Evolutionary conservation across 768 basidiomycete species (phyloP).

Genomic region (Russula vinacea): DNA sequence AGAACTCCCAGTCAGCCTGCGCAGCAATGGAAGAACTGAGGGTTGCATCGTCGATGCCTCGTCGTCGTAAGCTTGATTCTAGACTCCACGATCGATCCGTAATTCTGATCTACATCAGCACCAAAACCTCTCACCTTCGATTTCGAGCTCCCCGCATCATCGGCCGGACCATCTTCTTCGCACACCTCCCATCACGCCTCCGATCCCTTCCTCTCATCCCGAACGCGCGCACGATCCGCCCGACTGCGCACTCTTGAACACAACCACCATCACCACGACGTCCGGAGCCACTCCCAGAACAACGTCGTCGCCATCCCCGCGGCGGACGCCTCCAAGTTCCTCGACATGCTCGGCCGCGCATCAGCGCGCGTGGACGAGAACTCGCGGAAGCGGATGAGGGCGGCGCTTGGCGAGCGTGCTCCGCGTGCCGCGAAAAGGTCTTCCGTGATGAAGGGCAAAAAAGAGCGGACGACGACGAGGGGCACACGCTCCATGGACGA

Average conservation of each 20-base stretch:
- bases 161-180: constrained; percentile 12
- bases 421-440: neutral
- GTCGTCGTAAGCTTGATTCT: constrained; percentile 11
- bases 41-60: constrained; percentile 18
- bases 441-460: constrained; percentile 12
- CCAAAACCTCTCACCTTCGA: constrained; percentile 23
- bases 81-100: no score
- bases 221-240: constrained; percentile 2
- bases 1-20: constrained; percentile 26
- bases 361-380: constrained; percentile 24
- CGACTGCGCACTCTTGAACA: constrained; percentile 3
- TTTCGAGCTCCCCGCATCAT: constrained; percentile 21
- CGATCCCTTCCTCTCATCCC: constrained; percentile 9
- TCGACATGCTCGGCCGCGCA: constrained; percentile 22
- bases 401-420: neutral
- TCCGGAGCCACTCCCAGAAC: constrained; percentile 17
- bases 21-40: constrained; percentile 23
- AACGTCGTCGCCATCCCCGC: constrained; percentile 5
- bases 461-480: neutral
- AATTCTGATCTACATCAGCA: neutral
- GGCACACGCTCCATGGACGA: constrained; percentile 13
- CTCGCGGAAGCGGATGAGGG: constrained; percentile 23
- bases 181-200: neutral
- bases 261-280: neutral
- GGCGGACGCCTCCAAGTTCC: constrained; percentile 17